Percentiles rank a stretch among this genome's conserved stretches.
Evolutionary conservation across 163 green algal species (phyloP).

Genomic region (Scenedesmus sp.): DNA sequence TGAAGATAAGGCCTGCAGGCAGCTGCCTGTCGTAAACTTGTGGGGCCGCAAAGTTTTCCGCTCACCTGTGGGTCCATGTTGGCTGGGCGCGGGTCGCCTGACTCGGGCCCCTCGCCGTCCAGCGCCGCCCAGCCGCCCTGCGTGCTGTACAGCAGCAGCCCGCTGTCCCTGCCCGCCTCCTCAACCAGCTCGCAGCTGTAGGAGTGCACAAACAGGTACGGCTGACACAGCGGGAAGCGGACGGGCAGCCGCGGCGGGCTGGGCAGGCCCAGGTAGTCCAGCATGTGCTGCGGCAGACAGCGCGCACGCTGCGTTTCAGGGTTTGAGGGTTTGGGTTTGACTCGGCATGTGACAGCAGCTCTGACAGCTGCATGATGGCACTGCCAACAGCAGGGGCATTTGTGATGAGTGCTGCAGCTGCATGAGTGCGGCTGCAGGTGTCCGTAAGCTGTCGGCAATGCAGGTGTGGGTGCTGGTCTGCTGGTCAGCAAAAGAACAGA

Average conservation of each 20-base stretch:
- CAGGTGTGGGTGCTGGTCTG: background rate
- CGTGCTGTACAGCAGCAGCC: constrained; percentile 36
- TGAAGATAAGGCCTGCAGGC: no score
- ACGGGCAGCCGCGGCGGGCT: background rate
- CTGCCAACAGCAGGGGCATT: background rate
- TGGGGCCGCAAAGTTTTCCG: background rate
- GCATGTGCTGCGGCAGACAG: constrained; percentile 5
- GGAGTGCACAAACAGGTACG: constrained; percentile 30
- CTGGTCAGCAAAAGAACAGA: background rate
- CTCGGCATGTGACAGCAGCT: no score
- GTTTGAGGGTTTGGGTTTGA: no score
- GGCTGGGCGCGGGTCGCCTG: constrained; percentile 14
- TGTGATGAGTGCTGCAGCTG: background rate
- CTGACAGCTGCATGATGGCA: no score
- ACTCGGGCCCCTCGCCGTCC: background rate
- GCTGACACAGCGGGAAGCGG: background rate
- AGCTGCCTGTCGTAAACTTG: no score
- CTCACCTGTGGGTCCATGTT: constrained; percentile 35
- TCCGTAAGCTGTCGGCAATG: background rate
- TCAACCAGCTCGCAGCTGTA: constrained; percentile 37
- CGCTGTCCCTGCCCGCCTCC: background rate
- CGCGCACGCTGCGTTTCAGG: no score
- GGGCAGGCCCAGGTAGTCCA: constrained; percentile 35
- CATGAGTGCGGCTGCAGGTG: no score
- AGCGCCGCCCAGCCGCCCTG: constrained; percentile 9